phyloP scores from a whole-genome alignment of 2,329 filamentous ascomycete species.

The Colletotrichum horii region DNA sequence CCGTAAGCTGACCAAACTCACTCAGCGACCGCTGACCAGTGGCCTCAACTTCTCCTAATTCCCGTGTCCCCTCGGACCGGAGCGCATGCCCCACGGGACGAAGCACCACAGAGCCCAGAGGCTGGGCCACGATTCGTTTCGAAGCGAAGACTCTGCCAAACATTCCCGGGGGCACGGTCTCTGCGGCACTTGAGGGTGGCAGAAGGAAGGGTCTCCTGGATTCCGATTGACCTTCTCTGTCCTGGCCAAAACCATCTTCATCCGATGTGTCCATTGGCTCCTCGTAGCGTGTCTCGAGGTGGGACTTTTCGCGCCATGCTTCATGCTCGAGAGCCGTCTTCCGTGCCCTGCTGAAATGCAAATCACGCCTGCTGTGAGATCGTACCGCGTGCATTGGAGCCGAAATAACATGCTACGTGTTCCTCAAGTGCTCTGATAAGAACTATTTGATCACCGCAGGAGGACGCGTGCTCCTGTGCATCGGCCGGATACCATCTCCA shows the following conservation, averaged over 20 bases:
- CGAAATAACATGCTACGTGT: neutral
- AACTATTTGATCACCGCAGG: neutral
- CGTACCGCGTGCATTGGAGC: neutral
- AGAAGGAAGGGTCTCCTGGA: neutral
- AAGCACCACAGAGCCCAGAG: neutral
- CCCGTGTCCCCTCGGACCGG: neutral
- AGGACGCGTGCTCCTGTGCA: neutral
- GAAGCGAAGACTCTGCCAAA: slow-evolving; percentile 5
- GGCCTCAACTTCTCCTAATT: neutral
- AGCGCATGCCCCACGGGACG: neutral
- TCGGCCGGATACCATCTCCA: neutral
- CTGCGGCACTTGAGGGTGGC: neutral
- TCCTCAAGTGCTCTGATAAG: neutral
- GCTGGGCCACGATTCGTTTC: slow-evolving; percentile 3
- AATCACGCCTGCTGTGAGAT: neutral
- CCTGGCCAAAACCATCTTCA: neutral
- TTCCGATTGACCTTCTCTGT: neutral
- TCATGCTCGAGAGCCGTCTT: slow-evolving; percentile 1
- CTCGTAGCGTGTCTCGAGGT: neutral
- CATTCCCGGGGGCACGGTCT: slow-evolving; percentile 4
- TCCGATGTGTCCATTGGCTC: neutral
- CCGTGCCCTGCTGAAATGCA: neutral
- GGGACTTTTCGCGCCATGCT: neutral
- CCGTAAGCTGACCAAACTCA: neutral
- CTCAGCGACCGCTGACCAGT: neutral